phyloP scores from a whole-genome alignment of 192 early-diverging fungal genomes.

The Backusella luteola region DNA sequence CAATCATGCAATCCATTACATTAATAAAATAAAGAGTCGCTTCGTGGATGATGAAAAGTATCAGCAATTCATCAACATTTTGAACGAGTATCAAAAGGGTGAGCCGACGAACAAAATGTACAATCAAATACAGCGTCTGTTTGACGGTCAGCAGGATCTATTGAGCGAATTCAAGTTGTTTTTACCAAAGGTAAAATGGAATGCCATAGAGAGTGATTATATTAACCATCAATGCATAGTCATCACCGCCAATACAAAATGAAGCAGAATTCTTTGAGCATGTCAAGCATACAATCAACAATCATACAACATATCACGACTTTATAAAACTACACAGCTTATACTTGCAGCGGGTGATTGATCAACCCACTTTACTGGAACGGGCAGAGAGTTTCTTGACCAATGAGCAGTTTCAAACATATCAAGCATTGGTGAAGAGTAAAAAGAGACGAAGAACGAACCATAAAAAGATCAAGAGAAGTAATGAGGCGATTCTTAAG shows the following conservation, averaged over 20 bases:
- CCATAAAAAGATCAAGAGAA: slow-evolving; percentile 55
- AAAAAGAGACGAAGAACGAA: slow-evolving; percentile 68
- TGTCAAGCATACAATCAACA: slow-evolving; percentile 78
- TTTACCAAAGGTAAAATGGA: slow-evolving; percentile 66
- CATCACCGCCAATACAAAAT: slow-evolving; percentile 35
- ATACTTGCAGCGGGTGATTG: slow-evolving; percentile 91
- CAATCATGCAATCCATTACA: slow-evolving; percentile 97
- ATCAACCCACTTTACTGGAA: slow-evolving; percentile 79
- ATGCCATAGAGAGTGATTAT: no score
- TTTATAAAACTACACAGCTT: slow-evolving; percentile 94
- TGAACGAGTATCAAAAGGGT: slow-evolving; percentile 96
- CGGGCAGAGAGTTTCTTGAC: slow-evolving; percentile 83
- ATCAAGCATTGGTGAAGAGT: slow-evolving; percentile 79
- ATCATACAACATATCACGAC: slow-evolving; percentile 88
- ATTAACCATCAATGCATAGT: neutral
- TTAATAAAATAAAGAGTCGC: slow-evolving; percentile 99
- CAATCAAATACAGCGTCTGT: slow-evolving; percentile 86
- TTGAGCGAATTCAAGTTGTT: slow-evolving; percentile 98
- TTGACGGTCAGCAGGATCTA: slow-evolving; percentile 82
- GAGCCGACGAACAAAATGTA: slow-evolving; percentile 97
- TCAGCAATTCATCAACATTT: slow-evolving; percentile 94
- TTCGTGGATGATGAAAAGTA: slow-evolving; percentile 94
- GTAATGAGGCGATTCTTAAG: slow-evolving; percentile 53
- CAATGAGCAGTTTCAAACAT: slow-evolving; percentile 88
- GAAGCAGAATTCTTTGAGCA: slow-evolving; percentile 94